Percentiles rank a stretch among this genome's conserved stretches.
phyloP scores from a whole-genome alignment of 192 early-diverging fungal genomes.

The Backusella circina region DNA sequence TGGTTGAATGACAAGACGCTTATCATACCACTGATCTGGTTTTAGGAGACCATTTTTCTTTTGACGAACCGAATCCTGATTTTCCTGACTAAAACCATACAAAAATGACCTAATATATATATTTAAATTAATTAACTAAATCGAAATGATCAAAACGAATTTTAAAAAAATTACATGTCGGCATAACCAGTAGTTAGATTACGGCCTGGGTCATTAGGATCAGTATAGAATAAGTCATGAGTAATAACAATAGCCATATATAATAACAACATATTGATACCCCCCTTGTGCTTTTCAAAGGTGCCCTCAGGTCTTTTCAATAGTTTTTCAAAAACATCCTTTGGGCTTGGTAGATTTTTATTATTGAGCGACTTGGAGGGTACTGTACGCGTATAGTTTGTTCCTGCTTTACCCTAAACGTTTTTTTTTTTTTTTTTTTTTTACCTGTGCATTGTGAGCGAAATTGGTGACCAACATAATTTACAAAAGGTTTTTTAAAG shows the following conservation, averaged over 20 bases:
- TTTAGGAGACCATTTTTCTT: constrained; percentile 23
- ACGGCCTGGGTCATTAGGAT: constrained; percentile 34
- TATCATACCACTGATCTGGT: constrained; percentile 21
- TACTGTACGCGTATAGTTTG: constrained; percentile 12
- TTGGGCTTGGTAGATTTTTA: constrained; percentile 1
- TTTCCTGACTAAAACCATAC: constrained; percentile 37
- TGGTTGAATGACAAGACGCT: constrained; percentile 23
- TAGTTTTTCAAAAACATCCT: constrained; percentile 8
- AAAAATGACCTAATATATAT: constrained; percentile 18
- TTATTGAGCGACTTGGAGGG: not conserved
- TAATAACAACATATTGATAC: constrained; percentile 39
- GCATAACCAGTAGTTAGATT: constrained; percentile 43
- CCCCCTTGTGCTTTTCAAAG: constrained; percentile 25
- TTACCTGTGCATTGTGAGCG: too few relatives aligned
- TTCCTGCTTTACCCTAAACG: constrained; percentile 9
- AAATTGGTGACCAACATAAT: constrained; percentile 18
- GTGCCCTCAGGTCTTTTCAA: constrained; percentile 16
- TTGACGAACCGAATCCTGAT: constrained; percentile 18
- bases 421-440: too few relatives aligned
- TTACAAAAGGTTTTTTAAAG: constrained; percentile 18
- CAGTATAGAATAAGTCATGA: constrained; percentile 43
- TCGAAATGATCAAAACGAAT: not conserved
- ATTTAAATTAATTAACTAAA: not conserved
- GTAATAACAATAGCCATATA: constrained; percentile 42
- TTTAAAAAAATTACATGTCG: constrained; percentile 27